Evolutionary conservation across 148 eudicot species (phyloP).

Genomic region (Rhododendron kiyosumense): DNA sequence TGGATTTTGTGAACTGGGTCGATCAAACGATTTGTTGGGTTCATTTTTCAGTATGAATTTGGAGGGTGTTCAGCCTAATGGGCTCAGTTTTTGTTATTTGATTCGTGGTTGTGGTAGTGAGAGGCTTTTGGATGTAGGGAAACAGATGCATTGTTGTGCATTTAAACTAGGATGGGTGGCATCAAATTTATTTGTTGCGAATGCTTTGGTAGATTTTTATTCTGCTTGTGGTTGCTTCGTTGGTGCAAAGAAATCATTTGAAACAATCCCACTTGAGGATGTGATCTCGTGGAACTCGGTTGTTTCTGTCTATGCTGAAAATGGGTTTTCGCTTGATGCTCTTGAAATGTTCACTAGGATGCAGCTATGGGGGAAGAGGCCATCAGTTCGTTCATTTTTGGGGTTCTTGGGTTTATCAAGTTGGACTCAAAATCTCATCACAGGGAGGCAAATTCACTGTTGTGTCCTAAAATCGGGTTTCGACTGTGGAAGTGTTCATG

Average conservation of each 20-base stretch:
- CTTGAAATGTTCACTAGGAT: constrained; percentile 41
- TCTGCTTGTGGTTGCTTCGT: constrained; percentile 58
- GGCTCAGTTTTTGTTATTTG: constrained; percentile 63
- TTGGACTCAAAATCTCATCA: constrained; percentile 23
- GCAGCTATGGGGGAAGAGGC: constrained; percentile 61
- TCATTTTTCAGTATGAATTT: constrained; percentile 31
- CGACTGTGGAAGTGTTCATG: constrained; percentile 39
- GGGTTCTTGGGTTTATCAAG: constrained; percentile 63
- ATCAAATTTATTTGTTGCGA: constrained; percentile 57
- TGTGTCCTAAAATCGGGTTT: constrained; percentile 51
- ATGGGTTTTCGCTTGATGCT: constrained; percentile 41
- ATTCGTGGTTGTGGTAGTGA: constrained; percentile 57
- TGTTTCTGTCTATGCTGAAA: constrained; percentile 46
- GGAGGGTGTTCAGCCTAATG: constrained; percentile 60
- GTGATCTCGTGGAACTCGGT: constrained; percentile 88
- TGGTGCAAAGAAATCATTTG: constrained; percentile 52
- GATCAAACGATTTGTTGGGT: constrained; percentile 38
- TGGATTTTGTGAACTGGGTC: constrained; percentile 53
- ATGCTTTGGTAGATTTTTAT: constrained; percentile 79
- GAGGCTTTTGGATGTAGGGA: constrained; percentile 49
- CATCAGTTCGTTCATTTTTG: constrained; percentile 57
- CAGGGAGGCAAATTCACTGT: constrained; percentile 67
- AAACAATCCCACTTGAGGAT: constrained; percentile 49
- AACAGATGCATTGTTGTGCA: constrained; percentile 62
- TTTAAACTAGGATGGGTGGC: constrained; percentile 49